These are phyloP conservation scores for Neoboletus subvelutipes DNA, from an alignment of 768 basidiomycete genomes.

Conservation along the genomic window DNA sequence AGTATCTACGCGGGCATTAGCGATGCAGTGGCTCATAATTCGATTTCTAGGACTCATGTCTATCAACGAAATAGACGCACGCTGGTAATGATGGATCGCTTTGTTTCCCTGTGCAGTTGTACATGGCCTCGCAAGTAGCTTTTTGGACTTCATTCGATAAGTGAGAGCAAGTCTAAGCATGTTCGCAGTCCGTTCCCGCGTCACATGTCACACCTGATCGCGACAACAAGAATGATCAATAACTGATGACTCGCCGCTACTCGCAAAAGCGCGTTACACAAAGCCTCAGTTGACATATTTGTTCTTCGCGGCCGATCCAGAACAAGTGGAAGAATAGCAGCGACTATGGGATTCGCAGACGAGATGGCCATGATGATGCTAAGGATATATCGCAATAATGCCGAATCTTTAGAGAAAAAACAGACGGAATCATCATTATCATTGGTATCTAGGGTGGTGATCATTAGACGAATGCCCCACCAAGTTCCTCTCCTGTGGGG, in stretches of 20 bases:
- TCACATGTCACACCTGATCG: constrained; percentile 28
- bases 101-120: constrained; percentile 29
- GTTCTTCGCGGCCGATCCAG: constrained; percentile 38
- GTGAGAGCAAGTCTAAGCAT: constrained; percentile 37
- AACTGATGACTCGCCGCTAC: constrained; percentile 45
- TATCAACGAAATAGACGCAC: constrained; percentile 33
- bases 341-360: constrained; percentile 44
- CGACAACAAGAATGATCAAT: constrained; percentile 35
- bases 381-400: constrained; percentile 47
- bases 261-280: constrained; percentile 39
- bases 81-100: constrained; percentile 31
- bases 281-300: constrained; percentile 39
- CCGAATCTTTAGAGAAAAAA: constrained; percentile 36
- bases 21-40: constrained; percentile 3
- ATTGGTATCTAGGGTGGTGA: constrained; percentile 53
- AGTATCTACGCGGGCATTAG: constrained; percentile 39
- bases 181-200: constrained; percentile 21
- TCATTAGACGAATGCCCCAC: constrained; percentile 49
- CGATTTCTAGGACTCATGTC: constrained; percentile 34
- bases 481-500: constrained; percentile 47
- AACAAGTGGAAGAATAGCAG: constrained; percentile 42
- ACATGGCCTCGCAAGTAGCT: constrained; percentile 34
- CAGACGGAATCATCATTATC: constrained; percentile 35
- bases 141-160: constrained; percentile 36
- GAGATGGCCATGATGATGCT: constrained; percentile 47